Base-by-base conservation (phyloP, 495 filamentous ascomycete genomes). In the Amphirosellinia nigrospora region DNA sequence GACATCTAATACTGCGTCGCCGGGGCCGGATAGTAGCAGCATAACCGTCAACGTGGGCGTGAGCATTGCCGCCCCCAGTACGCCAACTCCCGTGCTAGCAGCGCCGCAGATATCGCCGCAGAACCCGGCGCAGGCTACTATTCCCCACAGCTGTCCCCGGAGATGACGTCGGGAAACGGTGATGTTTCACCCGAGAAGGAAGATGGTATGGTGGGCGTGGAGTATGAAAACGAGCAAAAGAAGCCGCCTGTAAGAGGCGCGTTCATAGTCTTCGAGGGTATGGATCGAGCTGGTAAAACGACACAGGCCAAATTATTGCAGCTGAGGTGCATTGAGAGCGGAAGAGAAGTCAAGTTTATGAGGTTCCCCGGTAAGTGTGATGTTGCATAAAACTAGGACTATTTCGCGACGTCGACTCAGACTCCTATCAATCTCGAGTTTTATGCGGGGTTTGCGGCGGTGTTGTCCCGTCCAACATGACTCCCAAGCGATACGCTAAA, bases 231-330 rank as follows among this genome's bases (percentile, higher is more conserved):
- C 52, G 64, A 60, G 21, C 65, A 45, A 36, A 71, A 23, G 72
- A 69, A 66, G 43, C 70, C 76, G 59, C 72, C 77, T 13, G 75
- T 75, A 72, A 87, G 93, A 72, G 93, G 93, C 59, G 86, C 91
- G 39, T 88, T 99, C 48, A 89, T 98, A 58, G 92, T 96, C 21
- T 90, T 99, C 67, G 96, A 99, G 82, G 96, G 96, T 32, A 88
- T 99, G 64, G 96, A 99, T 77, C 91, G 93, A 68, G 92, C 94
- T 45, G 96, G 96, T 48, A 99, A 99, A 86, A 96, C 94, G 5
- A 98, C 95, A 38, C 96, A 99, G 85, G 94, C 93, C 72, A 86
- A 91, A 68, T 84, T 88, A 64, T 83, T 99, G 64, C 89, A 78
- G 80, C 87, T 75, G 85, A 80, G 70, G 83, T 97, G 71, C 79